phyloP scores from a whole-genome alignment of 352 stramenopile species.

The Phytophthora podocarpi region DNA sequence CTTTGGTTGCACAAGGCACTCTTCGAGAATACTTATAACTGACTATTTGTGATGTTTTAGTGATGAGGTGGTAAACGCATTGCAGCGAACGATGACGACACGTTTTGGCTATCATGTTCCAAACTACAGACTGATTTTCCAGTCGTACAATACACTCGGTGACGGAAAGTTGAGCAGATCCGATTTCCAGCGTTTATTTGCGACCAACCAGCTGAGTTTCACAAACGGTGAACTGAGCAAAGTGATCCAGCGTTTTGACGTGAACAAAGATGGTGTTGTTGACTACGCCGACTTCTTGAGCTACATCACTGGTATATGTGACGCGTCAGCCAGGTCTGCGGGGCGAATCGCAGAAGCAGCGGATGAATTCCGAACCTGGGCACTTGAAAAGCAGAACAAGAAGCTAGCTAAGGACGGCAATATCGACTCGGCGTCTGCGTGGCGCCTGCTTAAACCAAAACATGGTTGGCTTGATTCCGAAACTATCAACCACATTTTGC shows the following conservation, averaged over 20 bases:
- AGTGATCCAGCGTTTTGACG: constrained; percentile 82
- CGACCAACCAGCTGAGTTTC: constrained; percentile 70
- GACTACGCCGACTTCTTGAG: constrained; percentile 82
- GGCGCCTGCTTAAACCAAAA: constrained; percentile 69
- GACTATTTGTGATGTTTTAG: constrained; percentile 28
- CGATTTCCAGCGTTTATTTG: constrained; percentile 79
- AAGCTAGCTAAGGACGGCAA: constrained; percentile 80
- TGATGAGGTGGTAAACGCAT: constrained; percentile 63
- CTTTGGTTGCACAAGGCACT: background rate
- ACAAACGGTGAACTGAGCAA: constrained; percentile 75
- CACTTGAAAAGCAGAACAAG: constrained; percentile 77
- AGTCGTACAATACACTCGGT: constrained; percentile 72
- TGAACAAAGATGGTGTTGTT: constrained; percentile 77
- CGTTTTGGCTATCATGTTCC: constrained; percentile 61
- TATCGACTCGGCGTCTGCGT: constrained; percentile 77
- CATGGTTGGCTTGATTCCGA: constrained; percentile 54
- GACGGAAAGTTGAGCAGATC: constrained; percentile 69
- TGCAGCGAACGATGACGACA: constrained; percentile 75
- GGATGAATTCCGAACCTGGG: constrained; percentile 72
- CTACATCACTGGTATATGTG: constrained; percentile 79
- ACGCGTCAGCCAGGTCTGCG: constrained; percentile 58
- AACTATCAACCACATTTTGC: constrained; percentile 67
- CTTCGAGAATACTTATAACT: too few relatives aligned
- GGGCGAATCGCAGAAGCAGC: constrained; percentile 60
- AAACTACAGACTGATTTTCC: constrained; percentile 81